These are phyloP conservation scores for Fusarium sacchari DNA, from an alignment of 2,329 filamentous ascomycete genomes.

Conservation along the genomic window DNA sequence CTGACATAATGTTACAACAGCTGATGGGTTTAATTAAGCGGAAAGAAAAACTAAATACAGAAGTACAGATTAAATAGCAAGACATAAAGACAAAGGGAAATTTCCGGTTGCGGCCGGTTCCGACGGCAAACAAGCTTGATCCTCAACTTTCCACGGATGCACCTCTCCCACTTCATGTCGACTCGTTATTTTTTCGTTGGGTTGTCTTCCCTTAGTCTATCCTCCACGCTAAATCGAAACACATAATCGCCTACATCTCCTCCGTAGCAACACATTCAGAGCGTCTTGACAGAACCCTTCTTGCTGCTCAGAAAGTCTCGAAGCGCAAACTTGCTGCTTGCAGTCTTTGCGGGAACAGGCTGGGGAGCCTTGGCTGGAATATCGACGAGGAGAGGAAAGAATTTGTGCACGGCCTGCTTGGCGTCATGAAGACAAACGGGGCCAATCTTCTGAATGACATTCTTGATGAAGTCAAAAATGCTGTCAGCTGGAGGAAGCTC, in stretches of 20 bases:
- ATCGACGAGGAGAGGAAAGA: conserved; percentile 6
- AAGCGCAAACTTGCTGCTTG: conserved; percentile 2
- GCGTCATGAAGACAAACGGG: conserved; percentile 7
- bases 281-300: not conserved
- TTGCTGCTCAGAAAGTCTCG: conserved; percentile 10
- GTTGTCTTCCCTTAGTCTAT: not conserved
- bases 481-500: not conserved
- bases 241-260: no score
- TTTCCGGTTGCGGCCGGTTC: conserved; percentile 8
- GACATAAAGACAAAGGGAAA: not conserved
- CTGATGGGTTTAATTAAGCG: no score
- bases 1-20: not conserved
- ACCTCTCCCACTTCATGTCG: not conserved
- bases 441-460: conserved; percentile 4
- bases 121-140: not conserved
- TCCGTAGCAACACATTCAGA: not conserved
- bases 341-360: not conserved
- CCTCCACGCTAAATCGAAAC: no score
- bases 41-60: not conserved
- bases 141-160: fast-evolving
- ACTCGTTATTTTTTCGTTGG: not conserved
- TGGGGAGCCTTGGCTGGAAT: not conserved
- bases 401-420: conserved; percentile 22
- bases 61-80: not conserved
- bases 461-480: conserved; percentile 31